Percentiles rank a stretch among this genome's conserved stretches.
Conservation (phyloP, 2,329 filamentous ascomycete genomes). For the Epichloe brachyelytri region DNA sequence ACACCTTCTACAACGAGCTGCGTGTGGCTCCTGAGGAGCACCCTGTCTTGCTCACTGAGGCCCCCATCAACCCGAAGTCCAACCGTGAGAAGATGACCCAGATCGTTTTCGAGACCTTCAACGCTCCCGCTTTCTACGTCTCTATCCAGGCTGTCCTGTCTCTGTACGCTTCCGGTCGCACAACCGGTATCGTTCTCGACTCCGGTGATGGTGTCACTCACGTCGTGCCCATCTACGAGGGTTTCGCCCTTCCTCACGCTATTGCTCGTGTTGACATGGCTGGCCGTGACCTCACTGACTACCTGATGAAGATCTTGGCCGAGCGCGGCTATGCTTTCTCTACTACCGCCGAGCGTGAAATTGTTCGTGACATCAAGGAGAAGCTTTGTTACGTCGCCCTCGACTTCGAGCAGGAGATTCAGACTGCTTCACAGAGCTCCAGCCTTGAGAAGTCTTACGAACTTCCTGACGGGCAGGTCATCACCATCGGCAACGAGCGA, state of each 20-base stretch:
- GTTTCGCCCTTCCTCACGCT: slow-evolving; percentile 99
- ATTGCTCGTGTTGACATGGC: slow-evolving; percentile 99
- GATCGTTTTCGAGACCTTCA: slow-evolving; percentile 99
- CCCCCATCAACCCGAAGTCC: slow-evolving; percentile 99
- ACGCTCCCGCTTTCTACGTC: slow-evolving; percentile 99
- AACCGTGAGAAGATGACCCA: slow-evolving; percentile 99
- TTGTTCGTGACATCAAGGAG: slow-evolving; percentile 99
- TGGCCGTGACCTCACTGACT: slow-evolving; percentile 98
- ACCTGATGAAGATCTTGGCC: slow-evolving; percentile 99
- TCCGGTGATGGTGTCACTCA: slow-evolving; percentile 99
- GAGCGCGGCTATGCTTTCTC: slow-evolving; percentile 99
- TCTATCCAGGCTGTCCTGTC: slow-evolving; percentile 99
- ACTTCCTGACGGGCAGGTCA: slow-evolving; percentile 98
- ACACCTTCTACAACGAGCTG: slow-evolving; percentile 99
- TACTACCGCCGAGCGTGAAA: slow-evolving; percentile 99
- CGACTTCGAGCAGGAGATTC: slow-evolving; percentile 99
- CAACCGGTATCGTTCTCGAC: slow-evolving; percentile 99
- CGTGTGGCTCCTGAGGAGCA: slow-evolving; percentile 99
- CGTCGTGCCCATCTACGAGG: slow-evolving; percentile 99
- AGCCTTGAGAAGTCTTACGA: slow-evolving; percentile 99
- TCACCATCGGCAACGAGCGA: slow-evolving; percentile 99
- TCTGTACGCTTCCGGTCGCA: slow-evolving; percentile 99
- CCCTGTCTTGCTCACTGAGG: slow-evolving; percentile 97
- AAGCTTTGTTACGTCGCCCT: slow-evolving; percentile 99
- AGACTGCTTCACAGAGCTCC: slow-evolving; percentile 98